Evolutionary conservation across 2,329 filamentous ascomycete species (phyloP), one percentile per base, ranked within the genome.

Genomic region (Polytolypa hystricis): DNA sequence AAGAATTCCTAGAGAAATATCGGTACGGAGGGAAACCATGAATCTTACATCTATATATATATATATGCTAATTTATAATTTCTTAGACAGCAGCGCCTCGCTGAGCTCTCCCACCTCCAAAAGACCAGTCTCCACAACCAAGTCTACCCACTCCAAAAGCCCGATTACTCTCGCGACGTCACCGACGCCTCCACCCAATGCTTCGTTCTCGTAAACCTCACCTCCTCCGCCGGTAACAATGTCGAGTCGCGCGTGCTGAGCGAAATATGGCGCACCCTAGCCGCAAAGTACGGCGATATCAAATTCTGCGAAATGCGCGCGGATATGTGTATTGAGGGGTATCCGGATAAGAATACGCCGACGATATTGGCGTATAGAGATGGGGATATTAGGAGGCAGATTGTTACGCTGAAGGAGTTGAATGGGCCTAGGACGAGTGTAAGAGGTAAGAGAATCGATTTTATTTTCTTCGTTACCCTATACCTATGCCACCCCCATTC

Each of bases 271-370:
- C 71, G 80, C 23, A 77, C 86, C 52, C 72, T 91, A 27, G 89
- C 91, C 1, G 65, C 62, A 41, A 85, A 89, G 52, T 98, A 86
- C 54, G 85, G 86, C 14, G 89, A 98, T 46, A 69, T 98, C 58
- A 98, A 98, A 64, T 98, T 98, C 62, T 96, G 89, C 58, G 84
- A 96, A 64, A 96, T 98, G 48, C 75, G 80, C 48, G 91, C 80
- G 5, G 79, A 85, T 54, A 77, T 95, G 64, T 94, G 91, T 40
- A 95, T 98, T 49, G 91, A 96, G 58, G 85, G 85, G 27, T 98
- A 98, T 59, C 91, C 91, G 2, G 91, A 96, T 52, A 73, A 74
- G 39, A 98, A 98, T 58, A 94, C 86, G 40, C 91, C 91, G 2
- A 98, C 91, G 0, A 85, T 98, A 23, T 56, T 98, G 44, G 74